Evolutionary conservation across 75 land plant genomes (phyloP), one percentile per base, ranked within the genome.

Genomic region (Larix kaempferi): DNA sequence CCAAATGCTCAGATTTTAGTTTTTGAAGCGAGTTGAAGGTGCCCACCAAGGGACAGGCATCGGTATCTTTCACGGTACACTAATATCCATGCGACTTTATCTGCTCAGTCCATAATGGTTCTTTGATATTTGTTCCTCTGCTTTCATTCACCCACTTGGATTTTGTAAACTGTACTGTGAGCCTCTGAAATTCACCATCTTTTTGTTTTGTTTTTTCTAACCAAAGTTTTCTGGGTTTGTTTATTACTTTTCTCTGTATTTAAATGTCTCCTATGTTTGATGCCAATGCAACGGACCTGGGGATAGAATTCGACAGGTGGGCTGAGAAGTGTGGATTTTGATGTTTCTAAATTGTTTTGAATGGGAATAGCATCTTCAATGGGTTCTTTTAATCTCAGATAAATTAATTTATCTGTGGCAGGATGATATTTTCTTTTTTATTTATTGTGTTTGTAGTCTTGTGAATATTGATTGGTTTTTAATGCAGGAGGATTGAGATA

Each of bases 401-500:
- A n/a, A n/a, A n/a, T n/a, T n/a, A n/a, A n/a, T n/a, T n/a, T n/a
- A n/a, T n/a, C n/a, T n/a, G n/a, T n/a, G n/a, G n/a, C n/a, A n/a
- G n/a, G n/a, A n/a, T n/a, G n/a, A n/a, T n/a, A n/a, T n/a, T n/a
- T n/a, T n/a, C n/a, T n/a, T n/a, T n/a, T n/a, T n/a, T n/a, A n/a
- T n/a, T n/a, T n/a, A n/a, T n/a, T n/a, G n/a, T n/a, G n/a, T 7
- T 69, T n/a, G 3, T 62, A 25, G 26, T 62, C 26, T 13, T 16
- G 27, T 35, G n/a, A 19, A 33, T 33, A 33, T 37, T 15, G 6
- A 1, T 6, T 15, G 52, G 72, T 39, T 39, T 69, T 69, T 21
- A 41, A 69, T 69, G 49, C 23, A 69, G 72, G 72, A 37, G 49
- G 41, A 39, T 21, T 69, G 72, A 69, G 72, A 41, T 69, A 69